Conservation (phyloP, 2,329 filamentous ascomycete genomes). For the Metarhizium brunneum region DNA sequence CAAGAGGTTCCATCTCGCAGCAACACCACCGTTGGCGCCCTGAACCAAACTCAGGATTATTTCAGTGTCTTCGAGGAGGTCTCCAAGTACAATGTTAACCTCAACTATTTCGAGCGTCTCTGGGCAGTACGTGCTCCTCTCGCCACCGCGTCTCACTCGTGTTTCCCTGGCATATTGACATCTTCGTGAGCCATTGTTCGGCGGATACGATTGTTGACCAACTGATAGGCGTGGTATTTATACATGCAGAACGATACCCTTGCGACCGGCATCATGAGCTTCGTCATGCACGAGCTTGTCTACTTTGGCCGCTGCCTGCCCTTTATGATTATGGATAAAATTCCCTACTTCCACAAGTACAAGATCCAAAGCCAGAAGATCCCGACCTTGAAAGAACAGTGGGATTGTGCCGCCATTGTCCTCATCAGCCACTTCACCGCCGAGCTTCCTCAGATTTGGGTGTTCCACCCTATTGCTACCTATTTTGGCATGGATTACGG, state of each 20-base stretch:
- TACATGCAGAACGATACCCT: constrained; percentile 98
- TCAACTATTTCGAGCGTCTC: constrained; percentile 78
- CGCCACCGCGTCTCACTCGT: neutral
- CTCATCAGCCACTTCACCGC: constrained; percentile 95
- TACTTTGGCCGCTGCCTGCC: constrained; percentile 91
- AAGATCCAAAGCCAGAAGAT: constrained; percentile 91
- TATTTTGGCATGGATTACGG: constrained; percentile 82
- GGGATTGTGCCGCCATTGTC: constrained; percentile 86
- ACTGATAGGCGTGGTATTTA: constrained; percentile 69
- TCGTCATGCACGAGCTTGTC: constrained; percentile 84
- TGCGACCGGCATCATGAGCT: constrained; percentile 96
- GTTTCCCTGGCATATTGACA: no score
- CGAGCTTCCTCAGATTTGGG: constrained; percentile 96
- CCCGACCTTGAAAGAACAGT: constrained; percentile 87
- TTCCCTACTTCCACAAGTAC: constrained; percentile 83
- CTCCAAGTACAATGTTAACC: constrained; percentile 67
- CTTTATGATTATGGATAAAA: constrained; percentile 84
- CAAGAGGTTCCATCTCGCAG: constrained; percentile 21
- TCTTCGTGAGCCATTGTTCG: neutral
- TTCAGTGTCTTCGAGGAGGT: constrained; percentile 53
- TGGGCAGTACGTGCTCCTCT: constrained; percentile 58
- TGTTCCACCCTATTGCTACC: constrained; percentile 95
- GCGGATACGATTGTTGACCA: neutral
- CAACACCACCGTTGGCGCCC: constrained; percentile 40
- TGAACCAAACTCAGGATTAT: constrained; percentile 43